These are phyloP conservation scores for Dioscorea cayenensis DNA, from an alignment of 116 monocot genomes.

Conservation along the genomic window DNA sequence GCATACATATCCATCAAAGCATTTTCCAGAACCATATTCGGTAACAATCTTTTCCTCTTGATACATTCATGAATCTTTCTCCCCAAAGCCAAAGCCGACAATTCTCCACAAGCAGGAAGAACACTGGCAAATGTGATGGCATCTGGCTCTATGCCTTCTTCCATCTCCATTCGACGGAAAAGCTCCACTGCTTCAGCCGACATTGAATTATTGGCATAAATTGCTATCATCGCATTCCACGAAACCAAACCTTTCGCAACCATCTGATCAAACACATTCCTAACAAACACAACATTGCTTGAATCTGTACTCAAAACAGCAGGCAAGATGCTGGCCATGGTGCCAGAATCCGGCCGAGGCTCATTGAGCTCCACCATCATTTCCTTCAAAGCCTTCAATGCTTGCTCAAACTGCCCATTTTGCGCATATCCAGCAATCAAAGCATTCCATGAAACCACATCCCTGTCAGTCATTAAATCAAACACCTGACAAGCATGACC, in stretches of 20 bases:
- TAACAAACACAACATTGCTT: slow-evolving; percentile 23
- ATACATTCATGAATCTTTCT: slow-evolving; percentile 42
- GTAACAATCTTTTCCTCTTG: slow-evolving; percentile 34
- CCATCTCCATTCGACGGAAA: slow-evolving; percentile 45
- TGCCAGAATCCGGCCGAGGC: slow-evolving; percentile 54
- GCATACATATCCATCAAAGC: slow-evolving; percentile 86
- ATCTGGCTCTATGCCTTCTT: slow-evolving; percentile 49
- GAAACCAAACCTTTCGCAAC: slow-evolving; percentile 38
- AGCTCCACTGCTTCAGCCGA: slow-evolving; percentile 46
- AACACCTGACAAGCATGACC: slow-evolving; percentile 39
- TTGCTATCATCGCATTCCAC: slow-evolving; percentile 90
- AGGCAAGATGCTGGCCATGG: slow-evolving; percentile 69
- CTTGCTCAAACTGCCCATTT: slow-evolving; percentile 19
- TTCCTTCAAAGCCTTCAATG: slow-evolving; percentile 41
- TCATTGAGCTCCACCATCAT: slow-evolving; percentile 31
- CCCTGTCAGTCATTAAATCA: slow-evolving; percentile 38
- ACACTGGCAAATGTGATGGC: slow-evolving; percentile 58
- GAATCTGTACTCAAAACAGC: slow-evolving; percentile 29
- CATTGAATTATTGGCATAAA: slow-evolving; percentile 55
- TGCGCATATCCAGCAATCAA: slow-evolving; percentile 61
- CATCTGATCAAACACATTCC: slow-evolving; percentile 66
- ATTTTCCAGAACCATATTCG: slow-evolving; percentile 79
- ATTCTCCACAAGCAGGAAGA: slow-evolving; percentile 63
- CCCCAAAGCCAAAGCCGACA: slow-evolving; percentile 54
- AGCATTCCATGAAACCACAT: slow-evolving; percentile 81